Evolutionary conservation across 2,329 filamentous ascomycete genomes (phyloP), one percentile per base, ranked within the genome.

Genomic region (Penicillium sp.): DNA sequence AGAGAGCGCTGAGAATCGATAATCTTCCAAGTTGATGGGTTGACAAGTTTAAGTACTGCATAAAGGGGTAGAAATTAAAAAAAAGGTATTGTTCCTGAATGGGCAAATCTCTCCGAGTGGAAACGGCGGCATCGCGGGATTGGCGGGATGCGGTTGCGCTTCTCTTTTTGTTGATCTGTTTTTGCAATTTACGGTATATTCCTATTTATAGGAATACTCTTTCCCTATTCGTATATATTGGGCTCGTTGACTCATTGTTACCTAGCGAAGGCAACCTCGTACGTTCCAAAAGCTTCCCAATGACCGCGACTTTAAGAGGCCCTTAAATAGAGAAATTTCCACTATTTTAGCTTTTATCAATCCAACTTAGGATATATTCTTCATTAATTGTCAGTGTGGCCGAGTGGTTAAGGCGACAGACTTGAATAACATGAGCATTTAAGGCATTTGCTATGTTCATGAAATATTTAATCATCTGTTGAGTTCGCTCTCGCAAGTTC

Each of bases 71-170:
- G 31, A 35, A 27, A 10, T 31, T 20, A 18, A 18, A 18, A 18
- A 18, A 18, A 18, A 18, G 15, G 15, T 18, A 18, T 23, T 13
- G 37, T 29, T 32, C 49, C 42, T 39, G 45, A 23, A 48, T 24
- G 52, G 29, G 46, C 52, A 47, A 54, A 32, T 33, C 48, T 52
- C 52, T 39, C 52, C 51, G 52, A 54, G 46, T 44, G 38, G 33
- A 52, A 43, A 28, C 35, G 47, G 51, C 33, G 47, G 47, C 15
- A 18, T 18, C 15, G 15, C 15, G 15, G 15, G 50, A 58, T 54
- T 52, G 53, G 55, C 50, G 47, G 47, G 18, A 35, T 35, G 15
- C 32, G 32, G 32, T 43, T 47, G 45, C 18, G 29, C 23, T 46
- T 51, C 10, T 20, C 7, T 20, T 35, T 29, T 51, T 48, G 40